These are phyloP conservation scores for Bifiguratus adelaidae DNA, from an alignment of 192 early-diverging fungal species.

Conservation along the genomic window DNA sequence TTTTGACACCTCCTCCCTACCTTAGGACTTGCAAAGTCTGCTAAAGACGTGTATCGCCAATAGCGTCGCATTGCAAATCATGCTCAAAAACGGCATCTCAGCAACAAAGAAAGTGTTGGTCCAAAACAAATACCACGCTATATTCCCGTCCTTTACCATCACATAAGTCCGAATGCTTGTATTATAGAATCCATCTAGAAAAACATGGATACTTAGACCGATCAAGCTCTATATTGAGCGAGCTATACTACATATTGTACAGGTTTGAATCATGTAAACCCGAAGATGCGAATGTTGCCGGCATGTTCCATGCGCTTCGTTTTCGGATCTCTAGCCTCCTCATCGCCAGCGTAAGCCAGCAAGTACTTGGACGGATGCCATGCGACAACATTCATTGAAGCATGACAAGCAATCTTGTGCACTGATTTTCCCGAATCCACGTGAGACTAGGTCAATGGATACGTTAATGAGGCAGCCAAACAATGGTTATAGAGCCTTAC, in stretches of 20 bases:
- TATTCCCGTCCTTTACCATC: too few relatives aligned
- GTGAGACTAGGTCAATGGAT: conserved; percentile 33
- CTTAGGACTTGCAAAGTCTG: conserved; percentile 13
- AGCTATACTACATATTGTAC: too few relatives aligned
- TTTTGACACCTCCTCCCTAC: not conserved
- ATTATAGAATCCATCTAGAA: too few relatives aligned
- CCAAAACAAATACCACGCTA: too few relatives aligned
- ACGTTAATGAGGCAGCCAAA: not conserved
- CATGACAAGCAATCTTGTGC: conserved; percentile 51
- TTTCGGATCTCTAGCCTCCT: conserved; percentile 25
- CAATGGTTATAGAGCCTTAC: conserved; percentile 29
- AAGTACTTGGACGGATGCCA: conserved; percentile 74
- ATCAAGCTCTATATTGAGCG: too few relatives aligned
- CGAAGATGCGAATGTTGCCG: conserved; percentile 39
- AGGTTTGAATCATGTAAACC: too few relatives aligned
- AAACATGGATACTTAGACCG: too few relatives aligned
- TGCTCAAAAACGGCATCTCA: too few relatives aligned
- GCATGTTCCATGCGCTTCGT: conserved; percentile 22
- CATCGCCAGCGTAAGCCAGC: conserved; percentile 72
- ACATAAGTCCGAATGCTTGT: too few relatives aligned
- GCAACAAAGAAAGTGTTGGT: too few relatives aligned
- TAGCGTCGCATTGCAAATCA: conserved; percentile 2
- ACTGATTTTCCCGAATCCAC: conserved; percentile 63
- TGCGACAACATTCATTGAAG: conserved; percentile 63
- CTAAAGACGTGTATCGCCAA: conserved; percentile 16